These are phyloP conservation scores for Angomonas desouzai DNA, from an alignment of 208 protist genomes.

Conservation along the genomic window DNA sequence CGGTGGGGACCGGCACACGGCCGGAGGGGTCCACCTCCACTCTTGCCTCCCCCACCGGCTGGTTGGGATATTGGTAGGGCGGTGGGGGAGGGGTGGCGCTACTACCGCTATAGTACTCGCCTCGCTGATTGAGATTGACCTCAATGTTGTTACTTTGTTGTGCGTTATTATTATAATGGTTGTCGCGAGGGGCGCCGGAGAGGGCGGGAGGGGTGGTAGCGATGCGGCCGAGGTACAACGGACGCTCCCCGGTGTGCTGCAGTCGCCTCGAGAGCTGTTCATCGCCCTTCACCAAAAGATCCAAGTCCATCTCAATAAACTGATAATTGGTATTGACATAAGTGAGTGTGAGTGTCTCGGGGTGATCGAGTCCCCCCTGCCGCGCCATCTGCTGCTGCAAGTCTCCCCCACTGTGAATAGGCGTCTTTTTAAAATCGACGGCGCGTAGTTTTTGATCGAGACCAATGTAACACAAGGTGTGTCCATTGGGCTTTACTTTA, in stretches of 20 bases:
- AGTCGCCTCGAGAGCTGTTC: slow-evolving; percentile 34
- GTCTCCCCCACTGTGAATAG: slow-evolving; percentile 19
- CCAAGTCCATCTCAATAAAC: slow-evolving; percentile 47
- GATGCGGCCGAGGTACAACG: slow-evolving; percentile 39
- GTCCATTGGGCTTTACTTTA: background rate
- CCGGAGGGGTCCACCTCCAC: slow-evolving; percentile 15
- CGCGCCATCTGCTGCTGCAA: slow-evolving; percentile 22
- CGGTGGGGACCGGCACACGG: slow-evolving; percentile 42
- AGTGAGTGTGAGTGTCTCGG: slow-evolving; percentile 22
- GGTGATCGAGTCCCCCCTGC: slow-evolving; percentile 20
- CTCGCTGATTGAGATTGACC: background rate
- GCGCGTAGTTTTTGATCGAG: background rate
- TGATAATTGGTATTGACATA: slow-evolving; percentile 22
- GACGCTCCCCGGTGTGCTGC: slow-evolving; percentile 41
- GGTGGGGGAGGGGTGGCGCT: too few species aligned
- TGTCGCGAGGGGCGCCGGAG: background rate
- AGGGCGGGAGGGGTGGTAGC: slow-evolving; percentile 15
- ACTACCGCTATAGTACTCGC: background rate
- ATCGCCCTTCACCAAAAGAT: slow-evolving; percentile 47
- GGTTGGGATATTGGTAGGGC: too few species aligned
- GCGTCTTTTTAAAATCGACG: slow-evolving; percentile 3
- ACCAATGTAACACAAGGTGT: slow-evolving; percentile 24
- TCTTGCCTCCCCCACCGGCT: too few species aligned
- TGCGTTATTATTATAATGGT: background rate
- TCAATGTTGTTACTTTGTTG: background rate